These are phyloP conservation scores for Nakaseomyces kungkrabaensis DNA, from an alignment of 1,139 yeast genomes.

Conservation along the genomic window DNA sequence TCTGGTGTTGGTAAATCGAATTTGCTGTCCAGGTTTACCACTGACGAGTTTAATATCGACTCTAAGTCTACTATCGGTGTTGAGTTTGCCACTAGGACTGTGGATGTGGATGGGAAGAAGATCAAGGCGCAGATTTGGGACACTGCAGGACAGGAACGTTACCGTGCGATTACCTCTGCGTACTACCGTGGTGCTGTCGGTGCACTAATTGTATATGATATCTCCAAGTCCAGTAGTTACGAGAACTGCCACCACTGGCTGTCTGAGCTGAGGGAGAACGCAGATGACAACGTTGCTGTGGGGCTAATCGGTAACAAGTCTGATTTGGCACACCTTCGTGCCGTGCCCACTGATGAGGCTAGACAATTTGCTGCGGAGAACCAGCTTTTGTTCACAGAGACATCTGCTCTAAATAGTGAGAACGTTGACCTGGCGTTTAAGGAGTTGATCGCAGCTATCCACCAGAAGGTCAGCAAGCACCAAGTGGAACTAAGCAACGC, in stretches of 20 bases:
- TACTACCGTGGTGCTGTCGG: constrained; percentile 98
- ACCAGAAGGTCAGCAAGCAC: constrained; percentile 83
- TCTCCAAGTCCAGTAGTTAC: constrained; percentile 84
- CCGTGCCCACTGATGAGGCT: constrained; percentile 97
- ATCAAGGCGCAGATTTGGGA: constrained; percentile 99
- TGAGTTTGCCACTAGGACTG: constrained; percentile 93
- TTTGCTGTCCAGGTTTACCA: constrained; percentile 82
- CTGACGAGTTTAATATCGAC: constrained; percentile 91
- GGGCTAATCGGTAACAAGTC: constrained; percentile 96
- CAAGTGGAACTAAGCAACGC: constrained; percentile 54
- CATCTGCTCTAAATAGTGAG: constrained; percentile 88
- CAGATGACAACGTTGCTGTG: constrained; percentile 92
- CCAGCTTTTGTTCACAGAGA: constrained; percentile 85
- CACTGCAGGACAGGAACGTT: constrained; percentile 98
- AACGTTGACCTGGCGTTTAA: constrained; percentile 93
- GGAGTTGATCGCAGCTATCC: constrained; percentile 82
- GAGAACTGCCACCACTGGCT: constrained; percentile 94
- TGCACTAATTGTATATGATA: constrained; percentile 90
- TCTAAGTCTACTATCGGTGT: constrained; percentile 95
- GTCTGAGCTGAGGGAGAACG: constrained; percentile 90
- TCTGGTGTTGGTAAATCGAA: constrained; percentile 97
- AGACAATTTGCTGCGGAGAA: constrained; percentile 91
- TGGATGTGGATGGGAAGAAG: constrained; percentile 88
- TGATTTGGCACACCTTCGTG: constrained; percentile 89
- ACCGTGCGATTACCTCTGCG: constrained; percentile 94